Evolutionary conservation across 257 asterid genomes (phyloP), one percentile per base, ranked within the genome.

Genomic region (Craterostigma plantagineum): DNA sequence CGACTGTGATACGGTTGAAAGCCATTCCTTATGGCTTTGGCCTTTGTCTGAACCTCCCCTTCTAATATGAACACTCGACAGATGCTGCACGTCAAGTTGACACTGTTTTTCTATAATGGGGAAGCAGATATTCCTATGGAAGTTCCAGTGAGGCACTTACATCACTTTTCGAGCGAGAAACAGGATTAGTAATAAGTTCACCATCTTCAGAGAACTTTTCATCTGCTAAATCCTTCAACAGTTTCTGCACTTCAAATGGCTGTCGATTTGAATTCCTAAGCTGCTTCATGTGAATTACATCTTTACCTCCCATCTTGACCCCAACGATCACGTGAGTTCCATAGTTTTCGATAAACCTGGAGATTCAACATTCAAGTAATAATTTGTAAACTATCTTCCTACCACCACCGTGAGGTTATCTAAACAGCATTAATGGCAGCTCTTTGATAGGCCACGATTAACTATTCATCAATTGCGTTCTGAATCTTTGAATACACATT

Each of bases 291-390:
- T 82, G 93, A 53, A 87, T 61, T 38, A 71, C 98, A 65, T 87
- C 98, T 66, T 87, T 82, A 52, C 98, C 98, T 66, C 95, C 98
- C 95, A 82, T 87, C 71, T 74, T 87, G 40, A 79, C 91, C 61
- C 95, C 98, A 52, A 79, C 81, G 53, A 82, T 66, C 40, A 87
- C 56, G 53, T 87, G 98, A 48, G 98, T 87, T 6, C 98, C 98
- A 40, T 82, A 87, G 50, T 79, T 87, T 11, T 79, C 95, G 50
- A 87, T 87, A 50, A 87, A 87, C 75, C 98, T 87, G 91, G 49
- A 73, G 59, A 63, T 62, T 53, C n/a, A n/a, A n/a, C n/a, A n/a
- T n/a, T n/a, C 53, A 43, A 41, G 64, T 33, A 34, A 61, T 44
- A 18, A 13, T 1, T 23, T 9, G 40, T 39, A 12, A 46, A 16